Evolutionary conservation across 371 early-diverging fungal genomes (phyloP).

Genomic region (Circinella minor): DNA sequence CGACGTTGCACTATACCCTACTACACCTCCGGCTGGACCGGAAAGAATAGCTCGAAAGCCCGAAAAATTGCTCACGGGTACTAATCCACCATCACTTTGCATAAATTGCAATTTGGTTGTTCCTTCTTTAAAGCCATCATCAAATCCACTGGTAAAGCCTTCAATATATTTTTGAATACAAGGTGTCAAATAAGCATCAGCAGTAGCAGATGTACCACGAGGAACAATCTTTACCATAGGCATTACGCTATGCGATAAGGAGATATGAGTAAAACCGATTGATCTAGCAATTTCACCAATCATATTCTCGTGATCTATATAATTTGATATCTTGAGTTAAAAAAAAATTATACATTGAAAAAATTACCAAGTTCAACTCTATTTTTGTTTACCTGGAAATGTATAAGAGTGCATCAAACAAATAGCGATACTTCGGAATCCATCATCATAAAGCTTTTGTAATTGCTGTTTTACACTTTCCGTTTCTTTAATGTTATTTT

Average conservation of each 20-base stretch:
- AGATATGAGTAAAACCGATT: conserved; percentile 86
- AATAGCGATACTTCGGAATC: conserved; percentile 86
- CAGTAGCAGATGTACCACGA: conserved; percentile 88
- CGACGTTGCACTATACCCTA: conserved; percentile 89
- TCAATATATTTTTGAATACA: conserved; percentile 84
- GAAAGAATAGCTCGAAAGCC: conserved; percentile 92
- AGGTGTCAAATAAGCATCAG: conserved; percentile 95
- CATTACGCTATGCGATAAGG: conserved; percentile 83
- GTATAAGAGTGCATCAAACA: conserved; percentile 94
- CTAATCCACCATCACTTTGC: conserved; percentile 96
- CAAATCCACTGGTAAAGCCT: conserved; percentile 88
- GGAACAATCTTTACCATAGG: conserved; percentile 96
- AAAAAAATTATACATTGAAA: too few species aligned
- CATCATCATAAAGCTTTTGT: conserved; percentile 62
- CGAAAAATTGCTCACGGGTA: conserved; percentile 80
- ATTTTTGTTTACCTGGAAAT: conserved; percentile 57
- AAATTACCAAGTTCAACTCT: not conserved
- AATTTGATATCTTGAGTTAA: not conserved
- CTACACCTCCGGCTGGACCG: conserved; percentile 97
- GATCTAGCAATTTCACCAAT: conserved; percentile 72
- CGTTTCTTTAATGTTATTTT: not conserved
- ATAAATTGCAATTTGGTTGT: conserved; percentile 89
- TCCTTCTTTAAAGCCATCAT: conserved; percentile 60
- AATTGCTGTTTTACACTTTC: conserved; percentile 61
- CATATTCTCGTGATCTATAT: conserved; percentile 75